Percentiles rank a stretch among this genome's conserved stretches.
Evolutionary conservation across 2,329 filamentous ascomycete genomes (phyloP).

Genomic region (Pseudogymnoascus sp.): DNA sequence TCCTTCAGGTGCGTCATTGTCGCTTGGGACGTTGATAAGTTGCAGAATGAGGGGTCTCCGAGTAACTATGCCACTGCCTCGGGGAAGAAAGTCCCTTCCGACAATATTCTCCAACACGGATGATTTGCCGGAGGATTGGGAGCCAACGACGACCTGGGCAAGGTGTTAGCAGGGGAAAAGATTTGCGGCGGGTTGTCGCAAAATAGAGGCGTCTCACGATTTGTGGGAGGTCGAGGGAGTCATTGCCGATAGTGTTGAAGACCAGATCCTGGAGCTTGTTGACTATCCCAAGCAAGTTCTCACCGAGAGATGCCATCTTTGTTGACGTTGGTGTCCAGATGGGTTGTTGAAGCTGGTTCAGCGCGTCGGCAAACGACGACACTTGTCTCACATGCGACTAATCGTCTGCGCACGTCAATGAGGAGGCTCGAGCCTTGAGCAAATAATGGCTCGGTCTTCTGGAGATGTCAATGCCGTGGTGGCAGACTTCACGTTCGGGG

Average conservation of each 20-base stretch:
- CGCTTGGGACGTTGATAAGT: conserved; percentile 86
- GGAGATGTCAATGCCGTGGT: conserved; percentile 3
- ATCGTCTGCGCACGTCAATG: background rate
- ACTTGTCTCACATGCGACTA: conserved; percentile 7
- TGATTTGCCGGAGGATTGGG: conserved; percentile 96
- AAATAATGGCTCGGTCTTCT: background rate
- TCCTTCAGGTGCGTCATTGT: conserved; percentile 59
- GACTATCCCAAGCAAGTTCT: conserved; percentile 89
- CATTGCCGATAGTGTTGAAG: conserved; percentile 99
- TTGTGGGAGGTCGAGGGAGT: conserved; percentile 93
- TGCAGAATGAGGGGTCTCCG: conserved; percentile 90
- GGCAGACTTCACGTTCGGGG: background rate
- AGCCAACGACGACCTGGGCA: conserved; percentile 86
- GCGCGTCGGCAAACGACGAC: conserved; percentile 8
- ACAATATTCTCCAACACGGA: conserved; percentile 99
- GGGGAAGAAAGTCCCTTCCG: conserved; percentile 90
- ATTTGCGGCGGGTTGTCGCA: background rate
- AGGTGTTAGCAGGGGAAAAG: conserved; percentile 16
- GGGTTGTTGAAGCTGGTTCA: conserved; percentile 8
- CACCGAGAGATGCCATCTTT: conserved; percentile 83
- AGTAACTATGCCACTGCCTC: conserved; percentile 94
- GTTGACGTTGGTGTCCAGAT: background rate
- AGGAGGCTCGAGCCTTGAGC: conserved; percentile 1
- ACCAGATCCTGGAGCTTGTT: conserved; percentile 98
- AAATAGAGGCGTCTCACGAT: conserved; percentile 58